phyloP scores from a whole-genome alignment of 257 asterid genomes.

The Forsythia viridissima region DNA sequence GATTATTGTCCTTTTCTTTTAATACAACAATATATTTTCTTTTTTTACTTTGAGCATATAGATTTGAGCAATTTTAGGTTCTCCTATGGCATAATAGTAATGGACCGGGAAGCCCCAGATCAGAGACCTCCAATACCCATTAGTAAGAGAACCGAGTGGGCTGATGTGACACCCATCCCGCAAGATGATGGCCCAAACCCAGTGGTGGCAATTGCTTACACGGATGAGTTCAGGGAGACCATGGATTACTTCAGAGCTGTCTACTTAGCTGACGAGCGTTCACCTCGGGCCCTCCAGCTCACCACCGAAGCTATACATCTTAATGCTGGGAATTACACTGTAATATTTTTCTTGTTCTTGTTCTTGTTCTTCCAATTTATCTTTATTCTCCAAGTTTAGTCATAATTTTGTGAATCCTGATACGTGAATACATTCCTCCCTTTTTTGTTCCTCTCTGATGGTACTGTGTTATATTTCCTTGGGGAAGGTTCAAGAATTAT shows the following conservation, averaged over 20 bases:
- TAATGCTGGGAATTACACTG: slow-evolving; percentile 92
- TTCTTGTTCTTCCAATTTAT: too few species aligned
- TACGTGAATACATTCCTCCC: not conserved
- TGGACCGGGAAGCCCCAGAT: slow-evolving; percentile 23
- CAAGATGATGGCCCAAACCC: slow-evolving; percentile 92
- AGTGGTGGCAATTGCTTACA: slow-evolving; percentile 81
- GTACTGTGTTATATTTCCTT: not conserved
- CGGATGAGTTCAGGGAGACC: slow-evolving; percentile 72
- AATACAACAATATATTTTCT: not conserved
- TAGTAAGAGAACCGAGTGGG: slow-evolving; percentile 75
- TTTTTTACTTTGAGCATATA: not conserved
- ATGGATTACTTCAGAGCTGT: slow-evolving; percentile 92
- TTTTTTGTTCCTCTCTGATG: not conserved
- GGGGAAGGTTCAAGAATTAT: not conserved
- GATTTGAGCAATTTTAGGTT: not conserved
- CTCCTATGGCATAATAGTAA: not conserved
- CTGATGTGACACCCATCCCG: slow-evolving; percentile 70
- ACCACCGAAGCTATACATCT: slow-evolving; percentile 69
- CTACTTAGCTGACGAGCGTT: slow-evolving; percentile 78
- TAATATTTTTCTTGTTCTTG: slow-evolving; percentile 18
- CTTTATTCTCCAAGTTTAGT: not conserved
- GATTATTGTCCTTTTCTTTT: not conserved
- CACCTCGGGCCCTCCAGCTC: slow-evolving; percentile 77
- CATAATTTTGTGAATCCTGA: not conserved
- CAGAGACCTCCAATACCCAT: slow-evolving; percentile 42